phyloP scores from a whole-genome alignment of 2,329 filamentous ascomycete genomes.

The Mollisiaceae sp. region DNA sequence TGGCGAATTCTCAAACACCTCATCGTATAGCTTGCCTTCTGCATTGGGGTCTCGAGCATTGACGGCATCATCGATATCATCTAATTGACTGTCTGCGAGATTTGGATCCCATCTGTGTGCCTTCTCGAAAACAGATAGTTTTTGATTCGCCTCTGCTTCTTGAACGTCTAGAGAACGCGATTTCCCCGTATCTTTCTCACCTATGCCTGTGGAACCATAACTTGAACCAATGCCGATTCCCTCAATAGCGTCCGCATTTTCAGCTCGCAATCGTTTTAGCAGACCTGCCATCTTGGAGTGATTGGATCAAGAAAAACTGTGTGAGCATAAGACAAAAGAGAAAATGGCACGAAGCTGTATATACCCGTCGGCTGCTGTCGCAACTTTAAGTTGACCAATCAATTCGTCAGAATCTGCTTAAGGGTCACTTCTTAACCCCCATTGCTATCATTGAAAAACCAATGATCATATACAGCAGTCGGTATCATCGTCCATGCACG shows the following conservation, averaged over 20 bases:
- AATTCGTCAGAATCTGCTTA: too few species aligned
- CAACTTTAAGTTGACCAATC: too few species aligned
- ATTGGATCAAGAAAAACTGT: neutral
- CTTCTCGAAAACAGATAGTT: constrained; percentile 24
- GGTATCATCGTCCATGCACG: neutral
- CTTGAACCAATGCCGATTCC: neutral
- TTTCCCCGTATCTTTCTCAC: constrained; percentile 14
- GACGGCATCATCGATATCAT: constrained; percentile 29
- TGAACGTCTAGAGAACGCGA: constrained; percentile 18
- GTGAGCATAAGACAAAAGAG: neutral
- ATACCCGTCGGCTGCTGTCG: too few species aligned
- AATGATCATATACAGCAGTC: too few species aligned
- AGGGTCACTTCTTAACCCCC: too few species aligned
- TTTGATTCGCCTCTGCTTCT: constrained; percentile 28
- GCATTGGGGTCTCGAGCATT: constrained; percentile 22
- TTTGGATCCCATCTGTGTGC: constrained; percentile 31
- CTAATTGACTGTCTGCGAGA: constrained; percentile 22
- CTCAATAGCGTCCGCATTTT: constrained; percentile 6
- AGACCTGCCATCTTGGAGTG: constrained; percentile 17
- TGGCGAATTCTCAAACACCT: constrained; percentile 27
- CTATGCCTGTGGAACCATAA: neutral
- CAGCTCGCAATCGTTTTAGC: constrained; percentile 7
- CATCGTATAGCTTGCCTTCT: constrained; percentile 23
- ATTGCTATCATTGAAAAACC: too few species aligned
- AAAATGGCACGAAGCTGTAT: neutral